These are phyloP conservation scores for Urtica urens DNA, from an alignment of 306 rosid genomes.

Conservation along the genomic window DNA sequence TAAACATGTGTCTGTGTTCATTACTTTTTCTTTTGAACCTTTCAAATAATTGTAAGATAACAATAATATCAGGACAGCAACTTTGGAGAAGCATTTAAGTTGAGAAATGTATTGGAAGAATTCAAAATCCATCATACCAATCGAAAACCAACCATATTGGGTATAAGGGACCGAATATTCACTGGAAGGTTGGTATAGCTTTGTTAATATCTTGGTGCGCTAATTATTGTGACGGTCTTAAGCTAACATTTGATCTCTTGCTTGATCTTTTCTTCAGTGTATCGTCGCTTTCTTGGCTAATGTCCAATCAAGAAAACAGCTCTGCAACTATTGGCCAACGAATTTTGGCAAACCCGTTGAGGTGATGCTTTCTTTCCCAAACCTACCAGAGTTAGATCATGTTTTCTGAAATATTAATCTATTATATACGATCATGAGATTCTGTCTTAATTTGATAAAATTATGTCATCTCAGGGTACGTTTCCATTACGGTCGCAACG, in stretches of 20 bases:
- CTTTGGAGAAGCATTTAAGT: conserved; percentile 95
- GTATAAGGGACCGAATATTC: conserved; percentile 91
- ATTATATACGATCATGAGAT: no score
- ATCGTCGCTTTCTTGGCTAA: conserved; percentile 97
- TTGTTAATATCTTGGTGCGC: neutral
- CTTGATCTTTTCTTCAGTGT: conserved; percentile 68
- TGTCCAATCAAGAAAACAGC: conserved; percentile 96
- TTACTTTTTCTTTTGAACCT: no score
- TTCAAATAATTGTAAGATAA: no score
- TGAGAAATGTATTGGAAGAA: conserved; percentile 88
- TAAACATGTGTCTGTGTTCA: neutral
- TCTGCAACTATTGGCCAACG: conserved; percentile 96
- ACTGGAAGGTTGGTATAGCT: conserved; percentile 72
- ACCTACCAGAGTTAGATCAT: neutral
- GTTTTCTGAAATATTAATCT: no score
- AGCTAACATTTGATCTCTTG: conserved; percentile 6
- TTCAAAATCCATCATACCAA: conserved; percentile 42
- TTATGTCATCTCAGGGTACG: conserved; percentile 54
- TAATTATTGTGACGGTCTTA: conserved; percentile 16
- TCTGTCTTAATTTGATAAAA: neutral
- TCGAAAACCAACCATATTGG: conserved; percentile 74
- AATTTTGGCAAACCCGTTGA: conserved; percentile 85
- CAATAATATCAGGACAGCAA: conserved; percentile 89
- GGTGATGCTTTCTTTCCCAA: conserved; percentile 30
- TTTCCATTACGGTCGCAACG: conserved; percentile 97